phyloP scores from a whole-genome alignment of 2,329 filamentous ascomycete species.

The Bipolaris bicolor region DNA sequence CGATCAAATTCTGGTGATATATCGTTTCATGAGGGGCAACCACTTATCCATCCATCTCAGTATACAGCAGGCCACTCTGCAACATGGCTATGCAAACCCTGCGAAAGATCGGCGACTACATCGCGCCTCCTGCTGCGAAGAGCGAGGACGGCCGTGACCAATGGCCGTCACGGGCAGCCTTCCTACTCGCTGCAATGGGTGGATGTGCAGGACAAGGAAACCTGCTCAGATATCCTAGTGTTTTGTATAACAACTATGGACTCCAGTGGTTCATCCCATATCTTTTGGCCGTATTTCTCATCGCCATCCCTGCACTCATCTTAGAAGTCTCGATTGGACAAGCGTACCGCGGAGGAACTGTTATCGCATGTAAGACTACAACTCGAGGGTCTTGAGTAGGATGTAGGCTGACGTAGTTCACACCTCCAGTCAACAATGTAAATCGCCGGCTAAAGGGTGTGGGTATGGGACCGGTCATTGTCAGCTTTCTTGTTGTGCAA shows the following conservation, averaged over 20 bases:
- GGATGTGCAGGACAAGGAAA: slow-evolving; percentile 66
- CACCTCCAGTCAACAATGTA: slow-evolving; percentile 51
- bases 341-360: slow-evolving; percentile 62
- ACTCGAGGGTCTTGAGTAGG: not conserved
- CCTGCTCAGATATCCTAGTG: slow-evolving; percentile 63
- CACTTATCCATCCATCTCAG: not conserved
- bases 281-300: slow-evolving; percentile 60
- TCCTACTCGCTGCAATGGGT: slow-evolving; percentile 64
- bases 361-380: slow-evolving; percentile 53
- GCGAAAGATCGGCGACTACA: slow-evolving; percentile 35
- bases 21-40: not conserved
- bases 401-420: not conserved
- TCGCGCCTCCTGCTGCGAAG: slow-evolving; percentile 45
- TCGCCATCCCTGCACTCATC: slow-evolving; percentile 63
- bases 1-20: not conserved
- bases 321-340: slow-evolving; percentile 61
- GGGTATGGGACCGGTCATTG: slow-evolving; percentile 59
- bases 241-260: slow-evolving; percentile 66
- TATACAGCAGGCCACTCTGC: not conserved
- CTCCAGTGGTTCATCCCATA: slow-evolving; percentile 68
- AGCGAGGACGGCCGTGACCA: slow-evolving; percentile 57
- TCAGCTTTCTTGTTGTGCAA: slow-evolving; percentile 59
- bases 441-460: slow-evolving; percentile 61
- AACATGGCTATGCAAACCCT: slow-evolving; percentile 25
- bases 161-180: slow-evolving; percentile 62